phyloP scores from a whole-genome alignment of 345 rosid genomes.

The Gossypium sturtianum region DNA sequence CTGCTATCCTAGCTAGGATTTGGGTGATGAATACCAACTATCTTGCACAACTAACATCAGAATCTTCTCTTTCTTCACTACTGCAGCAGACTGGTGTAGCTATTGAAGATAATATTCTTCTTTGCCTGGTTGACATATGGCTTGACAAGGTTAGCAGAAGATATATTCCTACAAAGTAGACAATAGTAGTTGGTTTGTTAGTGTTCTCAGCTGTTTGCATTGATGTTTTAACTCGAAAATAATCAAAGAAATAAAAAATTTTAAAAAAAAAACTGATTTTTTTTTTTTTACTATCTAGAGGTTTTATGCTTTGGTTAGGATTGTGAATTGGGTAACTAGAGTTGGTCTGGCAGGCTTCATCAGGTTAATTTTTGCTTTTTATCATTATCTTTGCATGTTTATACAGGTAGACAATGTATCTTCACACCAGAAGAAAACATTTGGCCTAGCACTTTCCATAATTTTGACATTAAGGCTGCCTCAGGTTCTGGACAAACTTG shows the following conservation, averaged over 20 bases:
- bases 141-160: conserved; percentile 75
- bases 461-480: conserved; percentile 85
- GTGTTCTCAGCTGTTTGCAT: background rate
- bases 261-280: too few relatives aligned
- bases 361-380: conserved; percentile 11
- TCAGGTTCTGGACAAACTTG: conserved; percentile 89
- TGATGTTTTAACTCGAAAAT: background rate
- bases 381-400: conserved; percentile 11
- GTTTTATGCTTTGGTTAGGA: background rate
- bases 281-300: background rate
- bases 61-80: conserved; percentile 61
- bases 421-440: conserved; percentile 63
- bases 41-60: conserved; percentile 83
- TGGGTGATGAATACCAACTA: conserved; percentile 91
- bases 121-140: conserved; percentile 88
- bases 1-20: conserved; percentile 84
- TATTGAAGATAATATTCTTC: conserved; percentile 68
- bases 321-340: background rate
- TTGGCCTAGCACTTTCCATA: conserved; percentile 83
- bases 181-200: background rate
- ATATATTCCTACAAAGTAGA: background rate
- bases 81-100: conserved; percentile 73
- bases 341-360: background rate
- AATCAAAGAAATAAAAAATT: background rate
- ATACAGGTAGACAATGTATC: conserved; percentile 74